Base-by-base conservation (phyloP, 768 basidiomycete species). In the Candolleomyces aberdarensis region DNA sequence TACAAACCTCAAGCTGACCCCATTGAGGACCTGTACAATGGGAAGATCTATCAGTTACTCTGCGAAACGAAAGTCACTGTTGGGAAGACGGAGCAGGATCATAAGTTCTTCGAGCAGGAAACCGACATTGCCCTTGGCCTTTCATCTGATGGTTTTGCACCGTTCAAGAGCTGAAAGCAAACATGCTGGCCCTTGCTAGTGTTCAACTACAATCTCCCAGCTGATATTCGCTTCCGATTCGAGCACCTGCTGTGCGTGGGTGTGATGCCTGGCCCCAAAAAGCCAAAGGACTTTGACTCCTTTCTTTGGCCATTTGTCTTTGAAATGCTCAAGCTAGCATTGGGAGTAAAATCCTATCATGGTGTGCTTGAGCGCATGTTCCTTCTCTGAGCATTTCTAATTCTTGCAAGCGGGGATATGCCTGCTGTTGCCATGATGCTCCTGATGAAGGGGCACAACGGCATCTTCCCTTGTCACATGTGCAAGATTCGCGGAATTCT, bases 251-350 rank as follows among this genome's bases (percentile, higher is more conserved):
- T 83, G 3, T 71, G 69, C 31, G 46, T 80, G 9, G 77, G 78
- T 13, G 68, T 81, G 50, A 79, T 84, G 51, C 81, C 80, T 1
- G 78, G 82, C 0, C 81, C 80, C 0, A 72, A 74, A 17, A 75
- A 76, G 46, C 78, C 81, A 0, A 67, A 71, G 22, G 76, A 82
- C 59, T 40, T 74, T 1, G 74, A 75, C 48, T 83, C 82, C 0
- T 84, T 82, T 56, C 65, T 78, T 0, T 74, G 64, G 46, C 82
- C 80, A 0, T 57, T 78, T 3, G 62, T 78, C 1, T 60, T 77
- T n/a, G 80, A 83, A 59, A 60, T 75, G 5, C 32, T 73, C 0
- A 54, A 67, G 11, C 72, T 82, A 0, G 72, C 70, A 0, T 11
- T 60, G n/a, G 81, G 81, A 3, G 70, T 82, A 3, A 26, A 19